Percentiles rank a stretch among this genome's conserved stretches.
Conservation (phyloP, 2,329 filamentous ascomycete genomes). For the Xylariaceae sp. region DNA sequence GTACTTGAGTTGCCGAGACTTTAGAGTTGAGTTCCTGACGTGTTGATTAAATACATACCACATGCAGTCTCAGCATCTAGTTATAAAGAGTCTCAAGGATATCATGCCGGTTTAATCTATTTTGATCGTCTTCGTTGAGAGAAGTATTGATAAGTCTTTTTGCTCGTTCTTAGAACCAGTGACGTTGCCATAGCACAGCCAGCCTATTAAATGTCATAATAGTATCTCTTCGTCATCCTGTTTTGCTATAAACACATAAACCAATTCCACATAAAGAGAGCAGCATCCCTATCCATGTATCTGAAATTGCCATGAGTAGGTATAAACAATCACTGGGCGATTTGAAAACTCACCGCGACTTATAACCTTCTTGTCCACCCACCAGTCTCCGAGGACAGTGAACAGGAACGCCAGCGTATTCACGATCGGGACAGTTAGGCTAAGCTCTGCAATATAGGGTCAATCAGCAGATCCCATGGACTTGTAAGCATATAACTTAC, state of each 20-base stretch:
- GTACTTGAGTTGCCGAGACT: too few relatives aligned
- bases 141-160: too few relatives aligned
- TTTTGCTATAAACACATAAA: slow-evolving; percentile 41
- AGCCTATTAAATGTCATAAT: background rate
- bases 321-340: background rate
- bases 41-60: too few relatives aligned
- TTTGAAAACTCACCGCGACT: slow-evolving; percentile 68
- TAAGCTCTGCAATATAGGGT: slow-evolving; percentile 68
- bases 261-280: slow-evolving; percentile 39
- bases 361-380: slow-evolving; percentile 89
- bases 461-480: background rate
- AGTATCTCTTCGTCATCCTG: slow-evolving; percentile 19
- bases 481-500: slow-evolving; percentile 62
- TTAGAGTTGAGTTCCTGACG: too few relatives aligned
- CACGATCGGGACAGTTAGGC: slow-evolving; percentile 90
- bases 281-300: slow-evolving; percentile 41
- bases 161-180: background rate
- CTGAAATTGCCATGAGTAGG: slow-evolving; percentile 29
- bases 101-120: too few relatives aligned
- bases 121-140: too few relatives aligned
- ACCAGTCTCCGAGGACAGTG: slow-evolving; percentile 94
- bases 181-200: background rate
- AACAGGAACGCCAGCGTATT: slow-evolving; percentile 97
- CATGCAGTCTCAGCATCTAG: too few relatives aligned
- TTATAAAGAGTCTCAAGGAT: too few relatives aligned